Evolutionary conservation across 306 rosid genomes (phyloP), one percentile per base, ranked within the genome.

Genomic region (Medicago ruthenica): DNA sequence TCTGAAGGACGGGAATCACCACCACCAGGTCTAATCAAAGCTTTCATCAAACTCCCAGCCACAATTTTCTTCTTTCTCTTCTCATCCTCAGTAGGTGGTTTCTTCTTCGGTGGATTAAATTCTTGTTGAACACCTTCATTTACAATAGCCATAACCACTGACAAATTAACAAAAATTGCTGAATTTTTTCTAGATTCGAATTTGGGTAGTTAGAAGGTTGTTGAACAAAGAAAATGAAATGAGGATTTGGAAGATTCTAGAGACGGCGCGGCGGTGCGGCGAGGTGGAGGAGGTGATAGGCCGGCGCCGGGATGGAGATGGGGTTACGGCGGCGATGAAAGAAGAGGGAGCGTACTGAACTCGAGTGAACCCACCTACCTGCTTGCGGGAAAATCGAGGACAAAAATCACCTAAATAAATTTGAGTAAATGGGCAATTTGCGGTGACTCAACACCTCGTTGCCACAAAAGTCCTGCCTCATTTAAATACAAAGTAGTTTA

Each of bases 31-130:
- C 92, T 91, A 57, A 95, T 42, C 87, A 87, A 22, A 22, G 99
- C 98, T 87, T 95, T 95, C 97, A 92, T 90, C 92, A 95, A 79
- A 80, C 92, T 89, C 77, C 97, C 98, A 14, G 96, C 90, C 60
- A 76, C 89, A 74, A 95, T 85, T 85, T 88, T 95, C 87, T 74
- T 77, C 85, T 85, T 95, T 96, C 99, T 27, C 31, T 90, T 90
- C 69, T 95, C 97, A 16, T 90, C 96, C 34, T 95, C 98, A 18
- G 99, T 58, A 5, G 90, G 87, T 68, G 83, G 80, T 79, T 95
- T 95, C 82, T 88, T 86, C 77, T 90, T 88, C 64, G 65, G 84
- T 17, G 93, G 88, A 44, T 58, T 69, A 64, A 57, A 69, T 9
- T 80, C 93, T 47, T 82, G 89, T 20, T 80, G 81, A 3, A 67